phyloP scores from a whole-genome alignment of 2,329 filamentous ascomycete genomes.

The Eutypella sp. region DNA sequence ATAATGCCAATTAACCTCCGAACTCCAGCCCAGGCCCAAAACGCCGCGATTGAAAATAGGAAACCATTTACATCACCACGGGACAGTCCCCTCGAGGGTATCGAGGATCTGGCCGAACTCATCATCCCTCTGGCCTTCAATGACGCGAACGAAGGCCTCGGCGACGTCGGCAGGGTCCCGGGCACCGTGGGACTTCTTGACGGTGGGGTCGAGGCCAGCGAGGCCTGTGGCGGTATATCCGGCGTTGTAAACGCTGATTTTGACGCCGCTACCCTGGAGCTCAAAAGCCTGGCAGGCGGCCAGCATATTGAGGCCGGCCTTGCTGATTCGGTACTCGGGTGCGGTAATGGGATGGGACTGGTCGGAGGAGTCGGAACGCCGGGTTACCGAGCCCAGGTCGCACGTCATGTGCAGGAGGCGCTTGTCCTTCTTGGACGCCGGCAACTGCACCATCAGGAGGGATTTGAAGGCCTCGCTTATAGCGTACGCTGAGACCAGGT shows the following conservation, averaged over 20 bases:
- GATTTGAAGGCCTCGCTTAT: conserved; percentile 12
- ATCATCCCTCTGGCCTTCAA: conserved; percentile 1
- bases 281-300: conserved; percentile 14
- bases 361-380: conserved; percentile 6
- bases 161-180: neutral
- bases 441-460: conserved; percentile 9
- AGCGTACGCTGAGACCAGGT: conserved; percentile 12
- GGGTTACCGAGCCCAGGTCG: conserved; percentile 12
- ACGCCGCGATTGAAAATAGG: no score
- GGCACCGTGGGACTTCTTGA: neutral
- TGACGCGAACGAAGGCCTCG: conserved; percentile 1
- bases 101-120: conserved; percentile 2
- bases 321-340: conserved; percentile 12
- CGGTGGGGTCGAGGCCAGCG: conserved; percentile 5
- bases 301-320: conserved; percentile 16
- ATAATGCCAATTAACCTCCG: no score
- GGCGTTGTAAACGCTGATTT: conserved; percentile 13
- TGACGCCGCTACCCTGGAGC: conserved; percentile 11
- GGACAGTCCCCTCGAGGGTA: conserved; percentile 1
- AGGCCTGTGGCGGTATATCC: conserved; percentile 14
- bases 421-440: conserved; percentile 8
- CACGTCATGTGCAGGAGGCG: conserved; percentile 15
- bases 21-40: no score
- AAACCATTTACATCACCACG: no score
- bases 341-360: conserved; percentile 6